Conservation (phyloP, 2,329 filamentous ascomycete genomes). For the Neonectria coccinea region DNA sequence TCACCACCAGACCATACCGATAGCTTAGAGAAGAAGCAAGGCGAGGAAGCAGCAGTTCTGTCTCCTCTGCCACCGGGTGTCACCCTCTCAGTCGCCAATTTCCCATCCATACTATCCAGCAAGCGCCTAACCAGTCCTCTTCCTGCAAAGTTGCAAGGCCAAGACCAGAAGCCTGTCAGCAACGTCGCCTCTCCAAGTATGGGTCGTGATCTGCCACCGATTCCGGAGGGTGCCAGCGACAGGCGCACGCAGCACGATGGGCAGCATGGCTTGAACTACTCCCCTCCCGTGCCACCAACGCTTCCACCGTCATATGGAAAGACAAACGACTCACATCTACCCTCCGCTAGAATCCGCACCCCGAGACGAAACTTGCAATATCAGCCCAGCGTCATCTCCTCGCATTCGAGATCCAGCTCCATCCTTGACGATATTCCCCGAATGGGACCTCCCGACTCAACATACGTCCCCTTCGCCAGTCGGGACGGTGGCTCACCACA, state of each 20-base stretch:
- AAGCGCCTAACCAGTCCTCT: slow-evolving; percentile 40
- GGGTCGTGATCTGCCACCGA: slow-evolving; percentile 58
- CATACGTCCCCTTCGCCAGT: slow-evolving; percentile 69
- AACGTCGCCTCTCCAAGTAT: slow-evolving; percentile 50
- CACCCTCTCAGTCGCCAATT: slow-evolving; percentile 25
- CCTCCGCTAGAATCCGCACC: slow-evolving; percentile 57
- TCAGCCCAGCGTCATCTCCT: slow-evolving; percentile 64
- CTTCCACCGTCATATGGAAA: slow-evolving; percentile 23
- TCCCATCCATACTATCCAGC: slow-evolving; percentile 32
- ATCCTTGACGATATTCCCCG: slow-evolving; percentile 67
- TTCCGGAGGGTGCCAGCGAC: slow-evolving; percentile 63
- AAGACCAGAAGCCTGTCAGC: slow-evolving; percentile 49
- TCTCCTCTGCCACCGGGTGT: slow-evolving; percentile 31
- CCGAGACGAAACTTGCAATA: slow-evolving; percentile 58
- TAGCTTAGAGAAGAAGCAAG: slow-evolving; percentile 14
- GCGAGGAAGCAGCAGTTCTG: slow-evolving; percentile 15
- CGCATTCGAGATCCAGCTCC: slow-evolving; percentile 59
- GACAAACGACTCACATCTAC: slow-evolving; percentile 45
- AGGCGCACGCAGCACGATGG: slow-evolving; percentile 50
- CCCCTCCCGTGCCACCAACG: slow-evolving; percentile 33
- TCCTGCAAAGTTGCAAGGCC: slow-evolving; percentile 65
- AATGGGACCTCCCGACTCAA: slow-evolving; percentile 72
- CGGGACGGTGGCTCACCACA: slow-evolving; percentile 61
- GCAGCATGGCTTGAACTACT: slow-evolving; percentile 39
- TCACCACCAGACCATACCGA: slow-evolving; percentile 20